These are phyloP conservation scores for Kodamaea fukazawae DNA, from an alignment of 805 yeast species.

Conservation along the genomic window DNA sequence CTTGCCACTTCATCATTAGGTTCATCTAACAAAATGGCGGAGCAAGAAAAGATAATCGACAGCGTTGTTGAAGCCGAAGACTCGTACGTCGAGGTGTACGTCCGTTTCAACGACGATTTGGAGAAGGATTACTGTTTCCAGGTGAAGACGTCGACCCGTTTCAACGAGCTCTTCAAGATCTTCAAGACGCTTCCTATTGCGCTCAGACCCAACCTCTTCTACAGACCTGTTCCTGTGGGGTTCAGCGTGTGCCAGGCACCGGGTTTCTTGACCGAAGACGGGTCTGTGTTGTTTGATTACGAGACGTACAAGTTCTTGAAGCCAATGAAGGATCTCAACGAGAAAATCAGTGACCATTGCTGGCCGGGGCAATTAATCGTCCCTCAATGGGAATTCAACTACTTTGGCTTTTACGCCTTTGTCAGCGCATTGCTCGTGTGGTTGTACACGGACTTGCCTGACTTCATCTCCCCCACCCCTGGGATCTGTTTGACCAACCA, in stretches of 20 bases:
- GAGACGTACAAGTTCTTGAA: constrained; percentile 53
- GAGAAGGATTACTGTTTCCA: constrained; percentile 91
- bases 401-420: constrained; percentile 41
- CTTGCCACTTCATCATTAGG: no score
- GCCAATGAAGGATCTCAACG: constrained; percentile 44
- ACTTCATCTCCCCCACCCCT: constrained; percentile 85
- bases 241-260: constrained; percentile 64
- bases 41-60: constrained; percentile 21
- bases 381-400: constrained; percentile 63
- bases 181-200: constrained; percentile 69
- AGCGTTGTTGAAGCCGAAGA: constrained; percentile 25
- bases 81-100: constrained; percentile 48
- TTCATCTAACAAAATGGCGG: constrained; percentile 9
- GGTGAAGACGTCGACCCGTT: constrained; percentile 56
- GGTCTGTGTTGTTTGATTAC: constrained; percentile 67
- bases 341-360: constrained; percentile 53
- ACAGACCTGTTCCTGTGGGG: constrained; percentile 59
- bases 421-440: constrained; percentile 52
- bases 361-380: constrained; percentile 91
- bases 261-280: constrained; percentile 81
- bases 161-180: constrained; percentile 57
- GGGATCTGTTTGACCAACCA: constrained; percentile 77
- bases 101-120: constrained; percentile 79
- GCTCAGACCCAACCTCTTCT: constrained; percentile 78
- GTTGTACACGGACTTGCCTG: constrained; percentile 95